phyloP scores from a whole-genome alignment of 768 basidiomycete species.

The Naganishia kalamii region DNA sequence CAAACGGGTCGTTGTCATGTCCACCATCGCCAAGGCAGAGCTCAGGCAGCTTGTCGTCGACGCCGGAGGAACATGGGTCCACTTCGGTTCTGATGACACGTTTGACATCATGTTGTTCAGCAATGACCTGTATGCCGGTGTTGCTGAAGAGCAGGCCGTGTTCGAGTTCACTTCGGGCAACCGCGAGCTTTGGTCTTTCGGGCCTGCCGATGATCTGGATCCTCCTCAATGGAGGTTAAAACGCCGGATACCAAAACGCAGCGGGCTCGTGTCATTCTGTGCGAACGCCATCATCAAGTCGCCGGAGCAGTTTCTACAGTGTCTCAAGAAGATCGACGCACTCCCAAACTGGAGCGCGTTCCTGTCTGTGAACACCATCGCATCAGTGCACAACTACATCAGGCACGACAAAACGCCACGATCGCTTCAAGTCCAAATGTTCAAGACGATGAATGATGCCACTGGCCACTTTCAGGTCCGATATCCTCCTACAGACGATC shows the following conservation, averaged over 20 bases:
- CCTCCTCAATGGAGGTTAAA: background rate
- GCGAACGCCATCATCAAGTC: background rate
- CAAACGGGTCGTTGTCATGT: slow-evolving; percentile 1
- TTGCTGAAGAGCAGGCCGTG: background rate
- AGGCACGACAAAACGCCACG: background rate
- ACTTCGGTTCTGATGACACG: background rate
- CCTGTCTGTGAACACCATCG: background rate
- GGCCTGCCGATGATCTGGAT: background rate
- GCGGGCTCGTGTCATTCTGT: background rate
- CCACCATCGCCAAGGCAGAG: slow-evolving; percentile 1
- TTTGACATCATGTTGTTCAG: slow-evolving; percentile 3
- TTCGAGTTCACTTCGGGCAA: background rate
- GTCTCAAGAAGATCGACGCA: background rate
- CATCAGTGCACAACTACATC: background rate
- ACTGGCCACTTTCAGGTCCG: background rate
- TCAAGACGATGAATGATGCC: slow-evolving; percentile 7
- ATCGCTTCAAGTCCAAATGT: background rate
- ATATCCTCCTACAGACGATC: background rate
- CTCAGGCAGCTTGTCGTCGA: slow-evolving; percentile 2
- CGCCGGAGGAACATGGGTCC: background rate
- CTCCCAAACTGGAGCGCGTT: background rate
- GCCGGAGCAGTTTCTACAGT: background rate
- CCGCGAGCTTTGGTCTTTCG: slow-evolving; percentile 2
- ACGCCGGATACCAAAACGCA: slow-evolving; percentile 2
- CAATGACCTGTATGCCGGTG: background rate